Conservation (phyloP, 2,329 filamentous ascomycete genomes). For the Colletotrichum tropicicola region DNA sequence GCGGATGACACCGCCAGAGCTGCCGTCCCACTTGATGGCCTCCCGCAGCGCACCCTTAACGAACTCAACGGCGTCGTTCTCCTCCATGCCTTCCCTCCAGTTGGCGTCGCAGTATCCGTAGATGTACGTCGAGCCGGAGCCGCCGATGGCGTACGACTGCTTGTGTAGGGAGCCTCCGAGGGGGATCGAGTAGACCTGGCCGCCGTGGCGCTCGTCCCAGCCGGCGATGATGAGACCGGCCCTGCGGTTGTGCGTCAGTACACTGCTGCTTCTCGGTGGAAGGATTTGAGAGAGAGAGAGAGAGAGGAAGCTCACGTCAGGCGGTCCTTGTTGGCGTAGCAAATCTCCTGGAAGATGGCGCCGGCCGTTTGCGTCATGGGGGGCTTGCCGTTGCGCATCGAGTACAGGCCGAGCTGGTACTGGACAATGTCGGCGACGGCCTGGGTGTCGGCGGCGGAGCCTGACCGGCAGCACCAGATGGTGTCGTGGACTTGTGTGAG, state of each 20-base stretch:
- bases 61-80: slow-evolving; percentile 88
- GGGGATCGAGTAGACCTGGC: slow-evolving; percentile 97
- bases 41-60: slow-evolving; percentile 91
- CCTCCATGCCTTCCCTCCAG: slow-evolving; percentile 95
- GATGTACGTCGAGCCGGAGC: slow-evolving; percentile 98
- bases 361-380: slow-evolving; percentile 96
- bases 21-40: slow-evolving; percentile 99
- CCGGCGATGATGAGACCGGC: slow-evolving; percentile 99
- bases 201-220: slow-evolving; percentile 93
- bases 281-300: neutral
- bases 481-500: slow-evolving; percentile 98
- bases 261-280: too few relatives aligned
- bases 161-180: slow-evolving; percentile 97
- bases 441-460: slow-evolving; percentile 96
- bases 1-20: slow-evolving; percentile 96
- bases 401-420: slow-evolving; percentile 94
- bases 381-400: slow-evolving; percentile 86
- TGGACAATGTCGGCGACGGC: slow-evolving; percentile 98
- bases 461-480: slow-evolving; percentile 99
- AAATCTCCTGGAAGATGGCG: slow-evolving; percentile 96
- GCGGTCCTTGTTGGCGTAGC: slow-evolving; percentile 96
- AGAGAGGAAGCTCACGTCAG: slow-evolving; percentile 74
- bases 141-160: slow-evolving; percentile 93
- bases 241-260: too few relatives aligned
- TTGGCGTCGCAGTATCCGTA: slow-evolving; percentile 98